Percentiles rank a stretch among this genome's conserved stretches.
phyloP scores from a whole-genome alignment of 2,329 filamentous ascomycete species.

The Plenodomus tracheiphilus region DNA sequence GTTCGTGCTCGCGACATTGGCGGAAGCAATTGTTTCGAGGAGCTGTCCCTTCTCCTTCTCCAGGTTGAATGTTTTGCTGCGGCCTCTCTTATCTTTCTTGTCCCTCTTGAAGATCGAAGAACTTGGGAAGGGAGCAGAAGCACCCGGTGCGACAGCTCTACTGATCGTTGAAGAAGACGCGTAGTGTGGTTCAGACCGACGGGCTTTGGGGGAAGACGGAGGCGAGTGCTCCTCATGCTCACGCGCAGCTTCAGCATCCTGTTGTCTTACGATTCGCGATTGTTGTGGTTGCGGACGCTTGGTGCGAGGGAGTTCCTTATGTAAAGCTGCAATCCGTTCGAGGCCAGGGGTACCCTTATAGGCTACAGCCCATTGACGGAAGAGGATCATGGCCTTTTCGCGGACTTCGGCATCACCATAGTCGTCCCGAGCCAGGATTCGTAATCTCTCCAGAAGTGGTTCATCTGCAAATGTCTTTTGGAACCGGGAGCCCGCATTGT shows the following conservation, averaged over 20 bases:
- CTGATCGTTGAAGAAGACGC: conserved; percentile 33
- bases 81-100: conserved; percentile 56
- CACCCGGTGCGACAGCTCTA: conserved; percentile 32
- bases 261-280: conserved; percentile 82
- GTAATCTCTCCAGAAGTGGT: conserved; percentile 84
- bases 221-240: conserved; percentile 61
- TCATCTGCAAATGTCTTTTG: conserved; percentile 88
- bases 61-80: conserved; percentile 71
- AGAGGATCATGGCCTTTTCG: conserved; percentile 84
- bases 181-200: conserved; percentile 30
- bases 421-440: conserved; percentile 82
- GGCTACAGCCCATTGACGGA: conserved; percentile 80
- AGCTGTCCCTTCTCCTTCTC: conserved; percentile 87
- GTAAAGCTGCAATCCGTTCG: conserved; percentile 76
- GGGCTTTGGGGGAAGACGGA: conserved; percentile 31
- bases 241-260: conserved; percentile 70
- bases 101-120: conserved; percentile 58
- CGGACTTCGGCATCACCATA: conserved; percentile 84
- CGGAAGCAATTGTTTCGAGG: conserved; percentile 84
- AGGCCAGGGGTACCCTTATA: conserved; percentile 83
- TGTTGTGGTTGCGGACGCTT: conserved; percentile 69
- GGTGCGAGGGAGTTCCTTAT: conserved; percentile 66
- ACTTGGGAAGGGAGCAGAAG: conserved; percentile 47
- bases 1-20: conserved; percentile 89
- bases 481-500: conserved; percentile 88